Conservation (phyloP, 208 protist genomes). For the Endotrypanum monterogeii region DNA sequence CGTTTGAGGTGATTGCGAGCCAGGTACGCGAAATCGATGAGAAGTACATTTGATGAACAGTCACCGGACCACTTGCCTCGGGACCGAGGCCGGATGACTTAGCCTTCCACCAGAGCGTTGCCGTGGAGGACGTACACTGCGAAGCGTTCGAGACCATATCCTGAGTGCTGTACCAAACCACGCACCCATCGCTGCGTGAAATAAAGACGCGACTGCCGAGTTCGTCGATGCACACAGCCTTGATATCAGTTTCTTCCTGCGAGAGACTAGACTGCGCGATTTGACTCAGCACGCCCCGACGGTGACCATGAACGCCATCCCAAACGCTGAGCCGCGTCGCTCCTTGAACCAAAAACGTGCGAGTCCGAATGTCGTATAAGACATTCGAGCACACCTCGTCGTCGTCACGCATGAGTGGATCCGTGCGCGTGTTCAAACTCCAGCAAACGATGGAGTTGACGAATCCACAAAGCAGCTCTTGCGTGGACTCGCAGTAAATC, state of each 20-base stretch:
- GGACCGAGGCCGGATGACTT: neutral
- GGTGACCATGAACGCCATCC: slow-evolving; percentile 53
- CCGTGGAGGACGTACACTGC: neutral
- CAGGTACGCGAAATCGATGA: slow-evolving; percentile 42
- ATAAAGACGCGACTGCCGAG: slow-evolving; percentile 62
- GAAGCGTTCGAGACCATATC: slow-evolving; percentile 9
- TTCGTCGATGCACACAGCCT: slow-evolving; percentile 61
- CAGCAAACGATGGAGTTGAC: slow-evolving; percentile 57
- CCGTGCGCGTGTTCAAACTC: slow-evolving; percentile 24
- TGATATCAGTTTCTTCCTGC: slow-evolving; percentile 39
- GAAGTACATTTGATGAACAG: slow-evolving; percentile 64
- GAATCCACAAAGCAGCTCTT: slow-evolving; percentile 69
- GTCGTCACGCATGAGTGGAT: slow-evolving; percentile 44
- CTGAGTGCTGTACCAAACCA: slow-evolving; percentile 52
- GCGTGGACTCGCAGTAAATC: slow-evolving; percentile 45
- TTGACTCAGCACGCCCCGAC: slow-evolving; percentile 47
- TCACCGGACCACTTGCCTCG: neutral
- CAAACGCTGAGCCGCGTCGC: slow-evolving; percentile 63
- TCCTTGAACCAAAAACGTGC: slow-evolving; percentile 61
- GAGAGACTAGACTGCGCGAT: slow-evolving; percentile 18
- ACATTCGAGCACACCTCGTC: slow-evolving; percentile 44
- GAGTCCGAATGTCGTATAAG: slow-evolving; percentile 44
- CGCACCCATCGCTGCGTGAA: slow-evolving; percentile 30
- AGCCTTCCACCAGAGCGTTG: slow-evolving; percentile 5
- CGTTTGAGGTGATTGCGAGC: slow-evolving; percentile 42